Conservation (phyloP, 75 land plant species). For the Picea glauca region DNA sequence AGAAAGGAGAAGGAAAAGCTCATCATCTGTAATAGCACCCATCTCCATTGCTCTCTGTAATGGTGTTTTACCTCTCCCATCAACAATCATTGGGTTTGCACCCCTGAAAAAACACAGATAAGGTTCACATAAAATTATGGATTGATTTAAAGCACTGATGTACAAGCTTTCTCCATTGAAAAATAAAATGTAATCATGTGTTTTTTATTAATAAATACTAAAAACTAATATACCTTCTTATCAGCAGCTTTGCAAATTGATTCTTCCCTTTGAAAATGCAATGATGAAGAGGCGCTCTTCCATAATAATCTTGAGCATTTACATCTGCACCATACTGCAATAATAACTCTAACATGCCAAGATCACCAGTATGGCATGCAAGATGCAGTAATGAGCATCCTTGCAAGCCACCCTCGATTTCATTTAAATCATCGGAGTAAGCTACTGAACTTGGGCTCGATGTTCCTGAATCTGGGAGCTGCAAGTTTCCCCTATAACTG, state of each 20-base stretch:
- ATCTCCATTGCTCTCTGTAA: conserved; percentile 80
- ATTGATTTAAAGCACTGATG: background rate
- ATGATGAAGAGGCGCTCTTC: conserved; percentile 88
- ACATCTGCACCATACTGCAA: conserved; percentile 90
- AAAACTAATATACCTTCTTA: conserved; percentile 54
- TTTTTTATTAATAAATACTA: background rate
- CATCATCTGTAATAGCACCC: conserved; percentile 93
- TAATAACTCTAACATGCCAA: conserved; percentile 74
- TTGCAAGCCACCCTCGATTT: conserved; percentile 42
- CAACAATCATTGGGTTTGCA: conserved; percentile 59
- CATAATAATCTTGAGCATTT: conserved; percentile 63
- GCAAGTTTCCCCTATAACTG: conserved; percentile 16
- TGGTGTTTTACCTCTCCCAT: conserved; percentile 65
- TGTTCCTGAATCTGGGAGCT: conserved; percentile 17
- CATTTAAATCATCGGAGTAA: conserved; percentile 25
- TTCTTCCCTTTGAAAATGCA: conserved; percentile 60
- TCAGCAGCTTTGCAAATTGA: conserved; percentile 70
- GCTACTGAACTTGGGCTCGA: conserved; percentile 16
- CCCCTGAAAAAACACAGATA: conserved; percentile 46
- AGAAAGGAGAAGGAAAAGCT: conserved; percentile 74
- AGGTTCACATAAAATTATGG: background rate
- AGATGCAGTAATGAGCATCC: conserved; percentile 88
- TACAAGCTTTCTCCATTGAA: background rate
- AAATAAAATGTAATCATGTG: background rate
- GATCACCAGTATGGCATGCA: conserved; percentile 77